These are phyloP conservation scores for Sordariomycetes sp. DNA, from an alignment of 2,329 filamentous ascomycete genomes.

Conservation along the genomic window DNA sequence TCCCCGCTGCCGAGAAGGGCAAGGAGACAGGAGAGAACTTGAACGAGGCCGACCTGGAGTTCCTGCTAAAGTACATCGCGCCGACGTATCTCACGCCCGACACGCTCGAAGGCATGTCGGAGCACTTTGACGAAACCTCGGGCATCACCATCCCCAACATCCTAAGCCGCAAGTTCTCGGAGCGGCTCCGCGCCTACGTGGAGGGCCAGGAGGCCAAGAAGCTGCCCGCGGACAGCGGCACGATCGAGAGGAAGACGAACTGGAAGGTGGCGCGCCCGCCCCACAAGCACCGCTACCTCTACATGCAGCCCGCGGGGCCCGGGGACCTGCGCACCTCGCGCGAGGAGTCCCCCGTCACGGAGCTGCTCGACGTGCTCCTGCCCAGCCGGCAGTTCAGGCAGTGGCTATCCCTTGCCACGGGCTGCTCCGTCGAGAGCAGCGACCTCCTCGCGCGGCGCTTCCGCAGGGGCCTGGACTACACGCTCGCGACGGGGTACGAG, in stretches of 20 bases:
- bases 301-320: slow-evolving; percentile 48
- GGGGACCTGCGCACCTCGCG: slow-evolving; percentile 21
- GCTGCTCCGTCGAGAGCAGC: slow-evolving; percentile 59
- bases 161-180: slow-evolving; percentile 66
- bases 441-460: slow-evolving; percentile 81
- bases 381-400: slow-evolving; percentile 79
- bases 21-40: slow-evolving; percentile 41
- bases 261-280: slow-evolving; percentile 80
- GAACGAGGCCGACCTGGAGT: slow-evolving; percentile 73
- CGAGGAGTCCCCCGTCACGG: slow-evolving; percentile 53
- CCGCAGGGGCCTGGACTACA: slow-evolving; percentile 80
- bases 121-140: slow-evolving; percentile 72
- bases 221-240: slow-evolving; percentile 33
- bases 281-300: slow-evolving; percentile 91
- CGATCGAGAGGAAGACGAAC: slow-evolving; percentile 45
- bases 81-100: slow-evolving; percentile 89
- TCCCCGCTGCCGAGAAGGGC: slow-evolving; percentile 14
- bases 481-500: slow-evolving; percentile 77
- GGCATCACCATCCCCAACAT: slow-evolving; percentile 75
- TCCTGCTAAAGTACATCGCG: slow-evolving; percentile 80
- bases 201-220: slow-evolving; percentile 47
- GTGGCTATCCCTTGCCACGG: slow-evolving; percentile 79
- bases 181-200: slow-evolving; percentile 60
- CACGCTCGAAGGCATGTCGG: slow-evolving; percentile 70
- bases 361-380: slow-evolving; percentile 71